Base-by-base conservation (phyloP, 2,329 filamentous ascomycete genomes). In the Cladophialophora chaetospira region DNA sequence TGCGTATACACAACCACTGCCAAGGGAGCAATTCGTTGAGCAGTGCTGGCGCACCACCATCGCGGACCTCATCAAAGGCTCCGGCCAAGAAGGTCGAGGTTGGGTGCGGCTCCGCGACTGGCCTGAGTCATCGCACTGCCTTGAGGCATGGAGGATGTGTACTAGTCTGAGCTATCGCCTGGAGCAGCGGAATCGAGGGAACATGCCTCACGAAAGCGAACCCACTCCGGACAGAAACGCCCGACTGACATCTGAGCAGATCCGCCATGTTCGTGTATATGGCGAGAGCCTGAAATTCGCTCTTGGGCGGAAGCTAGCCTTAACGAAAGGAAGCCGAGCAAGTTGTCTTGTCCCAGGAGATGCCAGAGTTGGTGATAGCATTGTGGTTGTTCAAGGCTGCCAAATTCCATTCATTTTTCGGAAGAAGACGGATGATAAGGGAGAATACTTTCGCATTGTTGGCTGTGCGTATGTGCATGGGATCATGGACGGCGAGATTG, bases 401-500 rank as follows among this genome's bases (percentile, higher is more conserved):
- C 35, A 26, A 11, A 58, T 55, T 3, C 58, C 58, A 6, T 58
- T 61, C 40, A 25, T 58, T 3, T 33, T 61, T 2, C 38, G 58
- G 3, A 35, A 17, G 8, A 43, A 47, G 8, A 26, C 23, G 11
- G 50, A 51, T 36, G 45, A 15, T 9, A 28, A 31, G n/a, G 49
- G 40, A 6, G 50, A 55, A 15, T 52, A 42, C 19, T 61, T 45
- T 36, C 49, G 51, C n/a, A 55, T 61, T 11, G 58, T 61, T n/a
- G 58, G 58, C 28, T 57, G 55, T 33, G 55, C 25, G 9, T 61
- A 61, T 29, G 55, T 56, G 6, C 51, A 56, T 35, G 51, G 51
- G 2, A 43, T 61, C 25, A 61, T 61, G 59, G 55, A 58, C 36
- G 59, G 59, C 5, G 55, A 61, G 51, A 29, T 33, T 15, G n/a